These are phyloP conservation scores for Alternaria conjuncta DNA, from an alignment of 2,329 filamentous ascomycete species.

Conservation along the genomic window DNA sequence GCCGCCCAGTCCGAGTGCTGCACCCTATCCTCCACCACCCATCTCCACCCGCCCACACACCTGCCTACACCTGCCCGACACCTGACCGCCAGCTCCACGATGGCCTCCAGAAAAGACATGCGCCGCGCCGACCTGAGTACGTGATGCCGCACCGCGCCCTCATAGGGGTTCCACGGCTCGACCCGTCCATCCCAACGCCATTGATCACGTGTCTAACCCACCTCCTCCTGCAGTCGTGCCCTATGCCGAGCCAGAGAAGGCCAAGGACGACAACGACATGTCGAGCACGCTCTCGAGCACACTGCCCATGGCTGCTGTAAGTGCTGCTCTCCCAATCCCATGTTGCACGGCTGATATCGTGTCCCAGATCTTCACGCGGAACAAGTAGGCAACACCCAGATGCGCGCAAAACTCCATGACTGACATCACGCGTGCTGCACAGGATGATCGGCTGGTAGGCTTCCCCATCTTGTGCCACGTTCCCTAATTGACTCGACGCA, in stretches of 20 bases:
- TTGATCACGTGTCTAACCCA: constrained; percentile 39
- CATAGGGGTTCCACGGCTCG: constrained; percentile 6
- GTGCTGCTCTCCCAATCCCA: constrained; percentile 35
- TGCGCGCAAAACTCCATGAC: constrained; percentile 15
- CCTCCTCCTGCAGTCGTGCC: constrained; percentile 71
- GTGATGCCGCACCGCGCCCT: constrained; percentile 33
- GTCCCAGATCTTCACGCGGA: constrained; percentile 81
- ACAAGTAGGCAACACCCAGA: constrained; percentile 64
- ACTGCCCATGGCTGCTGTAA: constrained; percentile 87
- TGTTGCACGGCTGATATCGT: constrained; percentile 37
- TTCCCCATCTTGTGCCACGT: constrained; percentile 12
- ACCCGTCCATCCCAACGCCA: not conserved
- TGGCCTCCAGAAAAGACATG: constrained; percentile 79
- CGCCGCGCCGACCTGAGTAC: constrained; percentile 74
- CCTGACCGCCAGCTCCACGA: constrained; percentile 45
- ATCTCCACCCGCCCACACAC: constrained; percentile 13
- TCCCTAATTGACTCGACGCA: constrained; percentile 42
- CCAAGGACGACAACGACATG: constrained; percentile 71
- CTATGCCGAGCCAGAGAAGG: constrained; percentile 76
- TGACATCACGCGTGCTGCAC: constrained; percentile 28
- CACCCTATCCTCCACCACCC: constrained; percentile 22
- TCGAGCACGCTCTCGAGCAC: constrained; percentile 75
- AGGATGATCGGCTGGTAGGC: constrained; percentile 70
- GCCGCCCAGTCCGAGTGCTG: not conserved
- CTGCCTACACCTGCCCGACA: constrained; percentile 11